Base-by-base conservation (phyloP, 2,329 filamentous ascomycete species). In the Epichloe aotearoae region DNA sequence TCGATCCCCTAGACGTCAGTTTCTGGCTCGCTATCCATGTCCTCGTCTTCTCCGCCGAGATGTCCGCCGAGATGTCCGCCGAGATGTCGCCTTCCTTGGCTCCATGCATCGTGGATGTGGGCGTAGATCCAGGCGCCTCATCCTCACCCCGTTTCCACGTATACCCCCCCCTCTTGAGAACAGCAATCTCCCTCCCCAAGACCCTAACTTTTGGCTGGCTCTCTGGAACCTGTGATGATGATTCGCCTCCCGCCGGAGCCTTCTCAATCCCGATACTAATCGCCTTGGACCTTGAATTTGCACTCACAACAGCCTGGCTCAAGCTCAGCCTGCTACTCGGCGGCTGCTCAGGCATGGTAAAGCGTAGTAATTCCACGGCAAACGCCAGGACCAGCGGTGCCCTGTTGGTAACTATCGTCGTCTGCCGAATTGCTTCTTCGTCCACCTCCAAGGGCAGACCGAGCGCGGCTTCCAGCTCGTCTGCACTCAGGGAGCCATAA, bases 291-390 rank as follows among this genome's bases (percentile, higher is more conserved):
- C 82, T 78, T 53, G 85, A 88, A 61, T 91, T 93, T 30, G 82
- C 81, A 62, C 86, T 90, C 15, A 94, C 86, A 1, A 93, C 82
- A 0, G 86, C 88, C 65, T 95, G 88, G 0, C 83, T 86, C 19
- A 95, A 70, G 61, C 88, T 94, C 19, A 95, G 69, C 45, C 87
- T 75, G 62, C 87, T 91, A n/a, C 86, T 93, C 3, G 83, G 73
- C 3, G 88, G 88, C 62, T 95, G 89, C 57, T 86, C 83, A 0
- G 88, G 86, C 83, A 90, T 91, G 0, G 87, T 94, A 61, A 84
- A 82, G 44, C 85, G 83, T 45, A 94, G 64, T 46, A 91, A 63
- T 53, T 81, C 78, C 14, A 88, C 77, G 1, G 84, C 82, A 65
- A 94, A 94, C 0, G 88, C 88, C 5, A 95, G 73, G 2, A 95